Evolutionary conservation across 1,139 yeast genomes (phyloP).

Genomic region (Pichia sp.): DNA sequence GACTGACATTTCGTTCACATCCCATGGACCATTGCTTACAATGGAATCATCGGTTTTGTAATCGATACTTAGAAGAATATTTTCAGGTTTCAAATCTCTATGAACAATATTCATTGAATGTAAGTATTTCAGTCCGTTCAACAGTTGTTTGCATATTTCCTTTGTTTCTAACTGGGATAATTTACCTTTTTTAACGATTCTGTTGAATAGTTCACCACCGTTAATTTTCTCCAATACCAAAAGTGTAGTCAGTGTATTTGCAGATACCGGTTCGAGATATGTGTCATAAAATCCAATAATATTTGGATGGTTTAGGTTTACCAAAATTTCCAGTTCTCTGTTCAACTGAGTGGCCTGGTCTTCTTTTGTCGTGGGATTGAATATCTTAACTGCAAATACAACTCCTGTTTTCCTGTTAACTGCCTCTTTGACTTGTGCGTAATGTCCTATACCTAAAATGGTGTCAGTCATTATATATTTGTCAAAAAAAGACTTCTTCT

Average conservation of each 20-base stretch:
- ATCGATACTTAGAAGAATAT: slow-evolving; percentile 56
- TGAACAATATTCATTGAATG: slow-evolving; percentile 63
- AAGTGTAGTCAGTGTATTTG: slow-evolving; percentile 48
- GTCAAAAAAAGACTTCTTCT: slow-evolving; percentile 40
- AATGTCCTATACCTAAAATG: slow-evolving; percentile 68
- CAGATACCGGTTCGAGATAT: slow-evolving; percentile 60
- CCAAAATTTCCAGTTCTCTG: slow-evolving; percentile 59
- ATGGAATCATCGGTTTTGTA: slow-evolving; percentile 34
- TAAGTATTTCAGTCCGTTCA: slow-evolving; percentile 53
- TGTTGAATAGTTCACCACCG: slow-evolving; percentile 66
- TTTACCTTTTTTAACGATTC: slow-evolving; percentile 56
- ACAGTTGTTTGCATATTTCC: slow-evolving; percentile 50
- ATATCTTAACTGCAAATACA: slow-evolving; percentile 66
- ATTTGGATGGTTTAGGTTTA: slow-evolving; percentile 62
- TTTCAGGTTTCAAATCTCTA: slow-evolving; percentile 74
- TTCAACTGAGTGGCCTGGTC: slow-evolving; percentile 34
- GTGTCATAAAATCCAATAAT: slow-evolving; percentile 60
- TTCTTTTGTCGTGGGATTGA: slow-evolving; percentile 49
- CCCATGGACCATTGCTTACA: slow-evolving; percentile 45
- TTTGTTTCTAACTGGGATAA: slow-evolving; percentile 55
- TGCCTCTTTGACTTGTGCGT: slow-evolving; percentile 71
- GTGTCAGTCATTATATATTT: slow-evolving; percentile 47
- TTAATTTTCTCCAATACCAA: slow-evolving; percentile 65
- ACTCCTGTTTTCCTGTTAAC: slow-evolving; percentile 48
- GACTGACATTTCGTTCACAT: slow-evolving; percentile 50